Evolutionary conservation across 2,329 filamentous ascomycete species (phyloP).

Genomic region (Colletotrichum horii): DNA sequence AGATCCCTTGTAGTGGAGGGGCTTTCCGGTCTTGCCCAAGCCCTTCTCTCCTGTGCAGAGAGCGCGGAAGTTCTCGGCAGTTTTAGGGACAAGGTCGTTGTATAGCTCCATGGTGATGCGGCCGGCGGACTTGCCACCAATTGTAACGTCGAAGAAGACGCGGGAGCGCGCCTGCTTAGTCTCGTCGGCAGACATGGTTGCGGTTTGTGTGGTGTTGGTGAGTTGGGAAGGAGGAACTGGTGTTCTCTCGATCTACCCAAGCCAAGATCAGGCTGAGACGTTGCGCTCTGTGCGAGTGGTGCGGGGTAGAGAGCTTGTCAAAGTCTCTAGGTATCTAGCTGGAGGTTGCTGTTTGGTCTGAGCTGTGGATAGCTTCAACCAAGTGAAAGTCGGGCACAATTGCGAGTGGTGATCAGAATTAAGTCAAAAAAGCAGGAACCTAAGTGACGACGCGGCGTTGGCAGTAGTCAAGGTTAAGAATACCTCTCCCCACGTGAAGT

Average conservation of each 20-base stretch:
- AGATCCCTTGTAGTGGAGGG: conserved; percentile 91
- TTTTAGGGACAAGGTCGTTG: conserved; percentile 83
- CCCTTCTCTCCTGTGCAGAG: conserved; percentile 97
- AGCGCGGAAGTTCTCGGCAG: conserved; percentile 93
- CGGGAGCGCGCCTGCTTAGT: conserved; percentile 66
- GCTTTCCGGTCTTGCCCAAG: conserved; percentile 78
- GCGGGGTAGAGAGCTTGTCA: neutral
- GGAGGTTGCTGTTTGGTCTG: neutral
- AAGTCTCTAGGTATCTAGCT: neutral
- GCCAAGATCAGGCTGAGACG: conserved; percentile 31
- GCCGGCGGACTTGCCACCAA: conserved; percentile 75
- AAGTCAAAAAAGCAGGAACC: neutral
- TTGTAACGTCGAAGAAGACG: conserved; percentile 92
- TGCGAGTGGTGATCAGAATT: neutral
- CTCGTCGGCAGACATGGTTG: conserved; percentile 17
- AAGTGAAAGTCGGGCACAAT: neutral
- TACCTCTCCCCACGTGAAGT: neutral
- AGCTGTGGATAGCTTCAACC: neutral
- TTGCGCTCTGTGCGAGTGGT: conserved; percentile 27
- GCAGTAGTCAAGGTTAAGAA: neutral
- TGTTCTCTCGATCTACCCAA: neutral
- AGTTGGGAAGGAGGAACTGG: neutral
- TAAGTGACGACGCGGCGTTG: neutral
- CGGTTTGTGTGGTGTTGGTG: neutral
- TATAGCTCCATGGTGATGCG: conserved; percentile 88